Conservation (phyloP, 2,329 filamentous ascomycete genomes). For the Allantophomopsis cytisporea region DNA sequence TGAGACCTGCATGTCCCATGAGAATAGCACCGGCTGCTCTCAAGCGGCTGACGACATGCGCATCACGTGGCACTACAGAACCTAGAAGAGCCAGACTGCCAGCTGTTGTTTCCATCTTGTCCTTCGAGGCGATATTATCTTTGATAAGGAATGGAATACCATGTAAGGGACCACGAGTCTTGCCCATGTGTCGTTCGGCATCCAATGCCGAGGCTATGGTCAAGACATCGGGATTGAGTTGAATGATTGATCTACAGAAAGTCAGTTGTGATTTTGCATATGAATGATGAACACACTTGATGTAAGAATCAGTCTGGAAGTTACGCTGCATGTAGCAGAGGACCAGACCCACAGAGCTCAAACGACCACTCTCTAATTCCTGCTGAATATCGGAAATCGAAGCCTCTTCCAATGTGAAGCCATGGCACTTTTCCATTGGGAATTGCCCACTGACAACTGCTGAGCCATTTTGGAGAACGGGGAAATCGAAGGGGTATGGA, state of each 20-base stretch:
- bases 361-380: constrained; percentile 34
- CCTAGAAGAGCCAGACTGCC: constrained; percentile 56
- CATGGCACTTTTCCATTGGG: constrained; percentile 47
- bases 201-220: constrained; percentile 48
- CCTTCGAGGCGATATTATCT: constrained; percentile 57
- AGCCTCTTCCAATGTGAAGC: constrained; percentile 51
- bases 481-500: constrained; percentile 23
- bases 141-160: constrained; percentile 67
- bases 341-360: constrained; percentile 44
- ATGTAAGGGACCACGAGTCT: constrained; percentile 51
- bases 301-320: constrained; percentile 48
- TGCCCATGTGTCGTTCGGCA: constrained; percentile 39
- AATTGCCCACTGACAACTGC: constrained; percentile 25
- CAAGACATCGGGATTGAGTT: constrained; percentile 55
- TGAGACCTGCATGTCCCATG: constrained; percentile 56
- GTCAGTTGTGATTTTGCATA: constrained; percentile 1
- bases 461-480: constrained; percentile 18
- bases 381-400: constrained; percentile 54
- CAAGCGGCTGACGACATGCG: constrained; percentile 45
- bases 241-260: constrained; percentile 36
- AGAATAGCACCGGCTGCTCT: constrained; percentile 49
- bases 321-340: constrained; percentile 49
- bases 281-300: constrained; percentile 32
- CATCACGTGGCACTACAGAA: constrained; percentile 52
- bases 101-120: constrained; percentile 62